Percentiles rank a stretch among this genome's conserved stretches.
phyloP scores from a whole-genome alignment of 192 early-diverging fungal genomes.

The Tieghemiomyces parasiticus region DNA sequence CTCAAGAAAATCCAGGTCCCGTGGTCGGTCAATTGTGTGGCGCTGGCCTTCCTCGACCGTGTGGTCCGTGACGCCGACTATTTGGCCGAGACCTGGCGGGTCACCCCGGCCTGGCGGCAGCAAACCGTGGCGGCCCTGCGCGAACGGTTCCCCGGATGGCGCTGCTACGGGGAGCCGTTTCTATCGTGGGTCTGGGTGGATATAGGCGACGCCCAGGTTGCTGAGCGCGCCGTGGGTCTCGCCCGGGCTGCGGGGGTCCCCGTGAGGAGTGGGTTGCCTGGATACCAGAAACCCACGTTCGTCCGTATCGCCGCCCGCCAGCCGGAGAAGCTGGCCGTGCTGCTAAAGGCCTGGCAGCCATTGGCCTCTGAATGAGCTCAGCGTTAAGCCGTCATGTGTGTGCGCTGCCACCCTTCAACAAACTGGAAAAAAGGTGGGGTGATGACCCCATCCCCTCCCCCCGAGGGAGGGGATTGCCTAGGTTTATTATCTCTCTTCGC shows the following conservation, averaged over 20 bases:
- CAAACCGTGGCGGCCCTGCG: constrained; percentile 22
- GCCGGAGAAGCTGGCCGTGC: constrained; percentile 44
- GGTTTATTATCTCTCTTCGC: too few species aligned
- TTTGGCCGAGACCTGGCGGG: constrained; percentile 61
- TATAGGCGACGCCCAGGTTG: constrained; percentile 36
- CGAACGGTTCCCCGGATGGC: constrained; percentile 33
- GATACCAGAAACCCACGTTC: constrained; percentile 58
- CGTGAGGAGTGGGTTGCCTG: constrained; percentile 60
- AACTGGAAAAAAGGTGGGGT: too few species aligned
- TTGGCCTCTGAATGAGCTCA: too few species aligned
- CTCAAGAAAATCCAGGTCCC: constrained; percentile 76
- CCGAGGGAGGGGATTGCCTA: too few species aligned
- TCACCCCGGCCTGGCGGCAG: constrained; percentile 51
- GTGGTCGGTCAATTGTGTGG: constrained; percentile 85
- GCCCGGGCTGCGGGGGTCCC: constrained; percentile 71
- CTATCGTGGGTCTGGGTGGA: constrained; percentile 85
- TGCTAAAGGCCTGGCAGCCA: constrained; percentile 53
- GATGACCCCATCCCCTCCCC: too few species aligned
- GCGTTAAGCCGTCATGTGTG: too few species aligned
- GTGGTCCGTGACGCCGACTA: constrained; percentile 57
- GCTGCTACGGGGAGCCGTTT: constrained; percentile 55
- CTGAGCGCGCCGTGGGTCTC: constrained; percentile 41
- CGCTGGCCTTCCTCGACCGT: constrained; percentile 64
- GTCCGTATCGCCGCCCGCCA: constrained; percentile 66
- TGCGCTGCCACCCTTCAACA: too few species aligned